Evolutionary conservation across 140 eudicot genomes (phyloP), one percentile per base, ranked within the genome.

Genomic region (Senecio squalidus): DNA sequence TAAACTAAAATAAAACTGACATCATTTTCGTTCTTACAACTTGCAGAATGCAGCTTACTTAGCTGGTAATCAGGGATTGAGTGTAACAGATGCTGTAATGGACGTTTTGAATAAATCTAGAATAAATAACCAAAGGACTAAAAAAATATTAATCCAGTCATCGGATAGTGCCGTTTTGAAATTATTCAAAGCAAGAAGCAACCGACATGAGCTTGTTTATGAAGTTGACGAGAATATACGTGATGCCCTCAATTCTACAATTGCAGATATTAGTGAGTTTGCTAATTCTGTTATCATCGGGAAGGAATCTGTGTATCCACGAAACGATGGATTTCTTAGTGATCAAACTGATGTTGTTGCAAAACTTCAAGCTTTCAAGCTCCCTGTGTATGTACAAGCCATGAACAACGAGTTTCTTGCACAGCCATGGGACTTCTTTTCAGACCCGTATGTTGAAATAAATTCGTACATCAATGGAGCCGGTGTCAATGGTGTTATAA

Each of bases 11-110:
- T 1, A 11, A 8, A 43, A 41, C 13, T 56, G 33, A 55, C n/a
- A 24, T 28, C 17, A 6, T 21, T 28, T 30, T 49, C 22, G 54
- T 68, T 25, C 57, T 48, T 48, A n/a, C 43, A 11, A 46, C 24
- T 16, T 65, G 44, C 84, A 92, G 96, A 74, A 92, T 62, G 99
- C 96, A 17, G 66, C 76, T 18, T 92, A 84, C 72, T 79, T 92
- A 27, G 98, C 96, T 27, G 56, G 29, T 34, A 58, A 75, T 5
- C 78, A 80, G 60, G 96, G 96, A 11, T 64, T 92, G 60, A 77
- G 78, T 29, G 80, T 92, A 46, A 80, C 74, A 14, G 87, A 77
- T 65, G 85, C 87, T 14, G 93, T 92, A 58, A 58, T 78, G 69
- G 80, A 63, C 26, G 85, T 76, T 23, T 62, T 92, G 65, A 66